Base-by-base conservation (phyloP, 2,329 filamentous ascomycete species). In the Pyricularia sp. region DNA sequence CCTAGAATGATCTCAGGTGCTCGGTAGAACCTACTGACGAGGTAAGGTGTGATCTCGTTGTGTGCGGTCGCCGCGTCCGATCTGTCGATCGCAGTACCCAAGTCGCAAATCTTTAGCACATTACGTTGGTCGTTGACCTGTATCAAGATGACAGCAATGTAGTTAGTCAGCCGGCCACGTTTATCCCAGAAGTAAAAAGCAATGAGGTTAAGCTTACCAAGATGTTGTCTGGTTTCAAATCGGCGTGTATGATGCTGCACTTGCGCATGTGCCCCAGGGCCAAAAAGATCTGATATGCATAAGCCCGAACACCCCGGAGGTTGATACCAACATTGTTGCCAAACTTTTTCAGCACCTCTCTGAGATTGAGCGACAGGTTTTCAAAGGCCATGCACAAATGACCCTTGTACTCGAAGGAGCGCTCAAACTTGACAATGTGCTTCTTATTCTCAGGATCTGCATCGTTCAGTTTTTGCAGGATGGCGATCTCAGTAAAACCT, bases 301-400 rank as follows among this genome's bases (percentile, higher is more conserved):
- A 99, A 19, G 88, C 86, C 70, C 91, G 86, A 62, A 96, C 93
- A 12, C 93, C 93, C 67, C 85, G 85, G 65, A 97, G 78, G 71
- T 96, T 96, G 77, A 99, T 90, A 68, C 94, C 94, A 61, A 96
- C 87, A 71, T 96, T 93, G 70, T 94, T 90, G 66, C 93, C 94
- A 74, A 96, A 97, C 74, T 97, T 97, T 76, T 94, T 96, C 70
- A 99, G 76, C 6, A 97, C 89, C 73, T 97, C 93, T 68, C 96
- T 88, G 66, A 99, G 78, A 72, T 99, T 97, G 79, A 96, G 87
- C 73, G 90, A 89, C 69, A 99, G 81, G 73, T 96, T 94, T 76
- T 99, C 94, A 76, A 99, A 99, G 0, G 93, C 91, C 82, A 99
- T 92, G 76, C 94, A 99, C 62, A 99, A 78, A 78, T 99, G 94